A percentile compares a stretch with the other conserved stretches of the same genome.
phyloP scores from a whole-genome alignment of 2,329 filamentous ascomycete genomes.

The Thelonectria blattea region DNA sequence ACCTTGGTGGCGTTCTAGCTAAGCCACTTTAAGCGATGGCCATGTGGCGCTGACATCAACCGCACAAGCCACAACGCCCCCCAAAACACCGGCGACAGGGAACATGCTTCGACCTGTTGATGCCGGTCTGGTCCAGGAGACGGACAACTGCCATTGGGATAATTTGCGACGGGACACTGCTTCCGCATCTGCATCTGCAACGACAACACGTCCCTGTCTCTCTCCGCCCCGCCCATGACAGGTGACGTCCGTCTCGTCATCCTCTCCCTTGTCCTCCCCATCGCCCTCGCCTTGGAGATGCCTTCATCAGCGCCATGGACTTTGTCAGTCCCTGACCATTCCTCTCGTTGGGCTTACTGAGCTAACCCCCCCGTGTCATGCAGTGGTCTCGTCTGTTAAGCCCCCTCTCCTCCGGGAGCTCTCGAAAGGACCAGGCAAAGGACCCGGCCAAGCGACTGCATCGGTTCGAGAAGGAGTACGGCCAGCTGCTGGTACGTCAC shows the following conservation, averaged over 20 bases:
- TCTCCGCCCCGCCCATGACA: constrained; percentile 21
- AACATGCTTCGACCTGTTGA: constrained; percentile 15
- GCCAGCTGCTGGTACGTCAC: constrained; percentile 61
- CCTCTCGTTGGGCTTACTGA: constrained; percentile 20
- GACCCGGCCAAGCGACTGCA: constrained; percentile 69
- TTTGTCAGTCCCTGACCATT: constrained; percentile 52
- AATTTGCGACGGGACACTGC: constrained; percentile 3
- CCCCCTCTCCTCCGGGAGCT: constrained; percentile 61
- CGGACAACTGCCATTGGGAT: constrained; percentile 2
- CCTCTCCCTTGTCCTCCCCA: neutral
- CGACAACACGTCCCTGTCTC: constrained; percentile 31
- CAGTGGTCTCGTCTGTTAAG: constrained; percentile 74
- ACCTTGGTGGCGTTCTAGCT: neutral
- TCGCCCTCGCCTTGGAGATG: constrained; percentile 48
- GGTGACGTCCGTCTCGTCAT: constrained; percentile 24
- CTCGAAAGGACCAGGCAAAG: constrained; percentile 65
- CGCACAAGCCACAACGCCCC: constrained; percentile 9
- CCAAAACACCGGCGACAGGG: constrained; percentile 6
- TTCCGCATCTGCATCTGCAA: constrained; percentile 22
- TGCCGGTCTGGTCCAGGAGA: constrained; percentile 15
- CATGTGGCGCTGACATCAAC: neutral
- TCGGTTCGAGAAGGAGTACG: constrained; percentile 71
- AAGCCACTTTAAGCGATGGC: neutral
- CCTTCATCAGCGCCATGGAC: constrained; percentile 58
- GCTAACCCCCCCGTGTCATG: constrained; percentile 21